Conservation (phyloP, 176 grass and related monocot genomes). For the Aechmea fasciata region DNA sequence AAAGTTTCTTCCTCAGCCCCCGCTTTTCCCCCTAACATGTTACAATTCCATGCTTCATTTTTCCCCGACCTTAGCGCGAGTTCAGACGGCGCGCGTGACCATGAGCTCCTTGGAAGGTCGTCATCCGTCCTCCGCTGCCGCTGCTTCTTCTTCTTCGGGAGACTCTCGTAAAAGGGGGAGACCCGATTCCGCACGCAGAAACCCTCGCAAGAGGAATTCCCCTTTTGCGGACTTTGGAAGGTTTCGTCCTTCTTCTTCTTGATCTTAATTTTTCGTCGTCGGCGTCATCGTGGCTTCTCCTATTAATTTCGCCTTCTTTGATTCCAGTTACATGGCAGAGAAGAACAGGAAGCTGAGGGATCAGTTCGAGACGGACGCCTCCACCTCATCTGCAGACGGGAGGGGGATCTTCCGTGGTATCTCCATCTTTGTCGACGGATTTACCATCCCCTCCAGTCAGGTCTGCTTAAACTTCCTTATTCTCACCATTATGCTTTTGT, state of each 20-base stretch:
- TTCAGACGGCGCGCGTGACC: too few relatives aligned
- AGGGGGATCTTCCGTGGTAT: constrained; percentile 42
- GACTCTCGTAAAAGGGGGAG: constrained; percentile 13
- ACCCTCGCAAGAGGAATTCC: constrained; percentile 21
- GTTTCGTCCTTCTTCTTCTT: background rate
- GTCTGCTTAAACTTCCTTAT: constrained; percentile 4
- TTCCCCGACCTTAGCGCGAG: too few relatives aligned
- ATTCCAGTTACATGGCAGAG: constrained; percentile 30
- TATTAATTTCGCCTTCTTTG: background rate
- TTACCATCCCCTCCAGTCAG: constrained; percentile 57
- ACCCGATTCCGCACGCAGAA: constrained; percentile 12
- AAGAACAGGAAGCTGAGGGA: constrained; percentile 38
- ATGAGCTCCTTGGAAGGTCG: background rate
- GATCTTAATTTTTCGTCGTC: background rate
- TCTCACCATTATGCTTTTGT: background rate
- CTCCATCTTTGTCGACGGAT: constrained; percentile 61
- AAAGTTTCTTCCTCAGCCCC: too few relatives aligned
- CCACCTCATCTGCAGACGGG: background rate
- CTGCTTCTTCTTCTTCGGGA: constrained; percentile 16
- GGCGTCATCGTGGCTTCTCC: background rate
- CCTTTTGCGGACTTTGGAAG: constrained; percentile 33
- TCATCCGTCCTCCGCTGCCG: background rate
- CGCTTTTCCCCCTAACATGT: too few relatives aligned
- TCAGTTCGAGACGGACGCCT: constrained; percentile 36
- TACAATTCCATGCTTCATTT: too few relatives aligned